phyloP scores from a whole-genome alignment of 2,329 filamentous ascomycete genomes.

The Fusarium transvaalense region DNA sequence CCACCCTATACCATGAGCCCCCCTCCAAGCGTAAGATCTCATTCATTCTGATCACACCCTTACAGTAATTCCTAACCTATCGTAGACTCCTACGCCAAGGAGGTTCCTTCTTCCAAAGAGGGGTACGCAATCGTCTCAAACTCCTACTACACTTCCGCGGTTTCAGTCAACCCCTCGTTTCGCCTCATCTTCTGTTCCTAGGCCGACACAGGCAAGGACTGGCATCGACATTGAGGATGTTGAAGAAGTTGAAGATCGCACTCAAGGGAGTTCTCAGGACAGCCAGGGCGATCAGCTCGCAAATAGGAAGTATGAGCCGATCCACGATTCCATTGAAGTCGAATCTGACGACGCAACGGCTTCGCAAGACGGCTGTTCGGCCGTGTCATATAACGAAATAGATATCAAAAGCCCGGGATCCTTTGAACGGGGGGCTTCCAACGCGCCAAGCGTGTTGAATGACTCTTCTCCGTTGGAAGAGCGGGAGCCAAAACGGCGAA shows the following conservation, averaged over 20 bases:
- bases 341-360: conserved; percentile 44
- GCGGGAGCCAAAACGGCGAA: conserved; percentile 48
- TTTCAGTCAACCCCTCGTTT: conserved; percentile 58
- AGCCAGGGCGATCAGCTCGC: conserved; percentile 8
- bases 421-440: conserved; percentile 20
- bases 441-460: conserved; percentile 4
- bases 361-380: conserved; percentile 27
- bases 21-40: conserved; percentile 44
- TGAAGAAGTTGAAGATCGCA: conserved; percentile 47
- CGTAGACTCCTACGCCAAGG: conserved; percentile 56
- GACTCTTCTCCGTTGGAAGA: conserved; percentile 27
- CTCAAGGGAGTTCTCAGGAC: conserved; percentile 18
- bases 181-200: conserved; percentile 51
- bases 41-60: background rate
- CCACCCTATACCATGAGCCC: conserved; percentile 45
- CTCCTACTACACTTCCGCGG: conserved; percentile 49
- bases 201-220: conserved; percentile 47
- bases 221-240: conserved; percentile 52
- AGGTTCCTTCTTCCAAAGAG: conserved; percentile 56
- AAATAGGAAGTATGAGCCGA: conserved; percentile 21
- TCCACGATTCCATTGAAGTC: conserved; percentile 49
- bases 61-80: background rate
- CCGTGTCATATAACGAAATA: conserved; percentile 13
- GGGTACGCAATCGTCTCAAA: conserved; percentile 51
- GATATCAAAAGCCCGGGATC: conserved; percentile 1